These are phyloP conservation scores for Colletotrichum aenigma DNA, from an alignment of 2,329 filamentous ascomycete species.

Conservation along the genomic window DNA sequence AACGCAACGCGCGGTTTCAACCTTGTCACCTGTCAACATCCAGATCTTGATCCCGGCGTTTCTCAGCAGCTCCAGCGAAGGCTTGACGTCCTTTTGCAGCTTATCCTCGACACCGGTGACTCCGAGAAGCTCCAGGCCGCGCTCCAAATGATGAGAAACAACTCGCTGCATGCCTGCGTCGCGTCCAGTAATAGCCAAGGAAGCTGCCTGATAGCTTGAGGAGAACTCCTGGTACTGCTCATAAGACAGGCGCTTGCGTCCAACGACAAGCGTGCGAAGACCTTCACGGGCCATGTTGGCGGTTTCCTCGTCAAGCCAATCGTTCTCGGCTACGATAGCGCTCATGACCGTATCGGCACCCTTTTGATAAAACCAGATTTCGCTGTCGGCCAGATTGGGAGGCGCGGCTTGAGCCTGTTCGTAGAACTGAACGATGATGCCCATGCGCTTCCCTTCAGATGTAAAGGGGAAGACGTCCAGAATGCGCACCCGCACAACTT, in stretches of 20 bases:
- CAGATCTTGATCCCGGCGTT: slow-evolving; percentile 99
- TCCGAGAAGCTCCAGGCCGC: slow-evolving; percentile 89
- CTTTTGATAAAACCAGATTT: slow-evolving; percentile 99
- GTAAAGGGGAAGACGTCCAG: slow-evolving; percentile 97
- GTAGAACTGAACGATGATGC: slow-evolving; percentile 89
- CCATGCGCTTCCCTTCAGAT: slow-evolving; percentile 97
- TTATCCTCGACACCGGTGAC: slow-evolving; percentile 98
- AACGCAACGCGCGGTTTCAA: slow-evolving; percentile 95
- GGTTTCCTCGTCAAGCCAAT: slow-evolving; percentile 98
- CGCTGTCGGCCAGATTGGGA: slow-evolving; percentile 61
- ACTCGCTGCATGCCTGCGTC: slow-evolving; percentile 83
- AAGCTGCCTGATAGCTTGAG: slow-evolving; percentile 75
- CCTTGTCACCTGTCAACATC: slow-evolving; percentile 99
- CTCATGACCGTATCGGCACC: slow-evolving; percentile 98
- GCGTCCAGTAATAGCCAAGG: slow-evolving; percentile 77
- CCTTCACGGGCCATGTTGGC: slow-evolving; percentile 99
- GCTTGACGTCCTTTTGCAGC: slow-evolving; percentile 93
- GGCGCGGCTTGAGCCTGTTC: slow-evolving; percentile 56
- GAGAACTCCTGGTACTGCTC: slow-evolving; percentile 85
- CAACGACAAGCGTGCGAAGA: slow-evolving; percentile 89
- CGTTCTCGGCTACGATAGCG: slow-evolving; percentile 92
- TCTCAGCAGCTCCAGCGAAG: slow-evolving; percentile 89
- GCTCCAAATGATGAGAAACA: slow-evolving; percentile 81
- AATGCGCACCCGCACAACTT: slow-evolving; percentile 84
- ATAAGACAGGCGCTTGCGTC: slow-evolving; percentile 81